These are phyloP conservation scores for Cadophora sp. DNA, from an alignment of 2,329 filamentous ascomycete species.

Conservation along the genomic window DNA sequence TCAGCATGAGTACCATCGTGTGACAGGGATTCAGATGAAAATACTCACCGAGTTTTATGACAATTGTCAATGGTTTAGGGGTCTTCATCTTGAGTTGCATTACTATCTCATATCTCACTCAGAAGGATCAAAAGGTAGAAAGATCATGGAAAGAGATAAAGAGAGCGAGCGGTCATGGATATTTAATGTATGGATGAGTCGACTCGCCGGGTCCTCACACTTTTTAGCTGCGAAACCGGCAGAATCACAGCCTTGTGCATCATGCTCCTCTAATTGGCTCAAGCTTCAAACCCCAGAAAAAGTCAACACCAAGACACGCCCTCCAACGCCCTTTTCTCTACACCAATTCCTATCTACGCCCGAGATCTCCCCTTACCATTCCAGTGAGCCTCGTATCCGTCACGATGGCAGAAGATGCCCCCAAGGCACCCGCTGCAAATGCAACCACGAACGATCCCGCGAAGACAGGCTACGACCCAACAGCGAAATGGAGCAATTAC, in stretches of 20 bases:
- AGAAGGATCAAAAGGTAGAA: background rate
- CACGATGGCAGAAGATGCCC: slow-evolving; percentile 23
- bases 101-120: slow-evolving; percentile 2
- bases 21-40: slow-evolving; percentile 19
- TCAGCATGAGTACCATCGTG: slow-evolving; percentile 24
- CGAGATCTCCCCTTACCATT: background rate
- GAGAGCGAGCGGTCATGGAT: background rate
- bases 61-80: slow-evolving; percentile 65
- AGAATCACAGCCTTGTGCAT: slow-evolving; percentile 16
- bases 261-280: slow-evolving; percentile 8
- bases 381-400: background rate
- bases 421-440: slow-evolving; percentile 23
- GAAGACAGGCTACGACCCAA: slow-evolving; percentile 68
- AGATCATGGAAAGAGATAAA: slow-evolving; percentile 6
- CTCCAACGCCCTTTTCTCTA: slow-evolving; percentile 8
- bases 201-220: background rate
- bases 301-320: slow-evolving; percentile 4
- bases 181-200: background rate
- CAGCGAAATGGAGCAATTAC: slow-evolving; percentile 77
- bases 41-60: slow-evolving; percentile 69
- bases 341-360: slow-evolving; percentile 7
- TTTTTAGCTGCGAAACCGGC: slow-evolving; percentile 20
- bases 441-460: slow-evolving; percentile 59
- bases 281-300: slow-evolving; percentile 10
- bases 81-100: slow-evolving; percentile 54